A percentile compares a stretch with the other conserved stretches of the same genome.
Conservation (phyloP, 768 basidiomycete genomes). For the Calvatia gigantea region DNA sequence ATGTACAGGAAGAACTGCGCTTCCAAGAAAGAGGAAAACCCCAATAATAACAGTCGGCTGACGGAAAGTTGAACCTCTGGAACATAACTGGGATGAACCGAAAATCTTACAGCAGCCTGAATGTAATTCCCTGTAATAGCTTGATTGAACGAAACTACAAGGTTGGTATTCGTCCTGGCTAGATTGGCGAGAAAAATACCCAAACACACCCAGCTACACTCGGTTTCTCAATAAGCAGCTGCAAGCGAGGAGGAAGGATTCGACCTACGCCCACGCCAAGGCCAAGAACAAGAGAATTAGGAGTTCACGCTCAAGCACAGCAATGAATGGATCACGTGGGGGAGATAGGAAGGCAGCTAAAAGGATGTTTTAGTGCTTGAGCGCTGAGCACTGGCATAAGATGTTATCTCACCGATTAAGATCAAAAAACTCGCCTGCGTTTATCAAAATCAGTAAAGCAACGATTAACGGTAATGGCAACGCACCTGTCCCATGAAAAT, state of each 20-base stretch:
- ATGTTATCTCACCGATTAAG: constrained; percentile 43
- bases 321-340: constrained; percentile 64
- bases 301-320: constrained; percentile 62
- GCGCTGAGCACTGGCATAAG: neutral
- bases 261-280: constrained; percentile 59
- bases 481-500: constrained; percentile 55
- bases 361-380: neutral
- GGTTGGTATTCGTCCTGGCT: constrained; percentile 41
- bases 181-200: constrained; percentile 61
- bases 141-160: constrained; percentile 31
- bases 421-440: constrained; percentile 61
- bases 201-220: constrained; percentile 59
- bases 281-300: constrained; percentile 47
- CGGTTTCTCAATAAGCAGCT: constrained; percentile 1
- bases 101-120: constrained; percentile 38
- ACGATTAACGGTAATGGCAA: neutral
- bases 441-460: neutral
- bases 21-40: constrained; percentile 63
- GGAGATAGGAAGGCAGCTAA: constrained; percentile 64
- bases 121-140: constrained; percentile 54
- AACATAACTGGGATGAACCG: neutral
- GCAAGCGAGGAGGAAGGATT: neutral
- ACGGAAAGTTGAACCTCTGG: neutral
- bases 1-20: constrained; percentile 53
- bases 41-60: constrained; percentile 58